Conservation (phyloP, 1,284 basidiomycete genomes). For the Xerocomus minutiporus region DNA sequence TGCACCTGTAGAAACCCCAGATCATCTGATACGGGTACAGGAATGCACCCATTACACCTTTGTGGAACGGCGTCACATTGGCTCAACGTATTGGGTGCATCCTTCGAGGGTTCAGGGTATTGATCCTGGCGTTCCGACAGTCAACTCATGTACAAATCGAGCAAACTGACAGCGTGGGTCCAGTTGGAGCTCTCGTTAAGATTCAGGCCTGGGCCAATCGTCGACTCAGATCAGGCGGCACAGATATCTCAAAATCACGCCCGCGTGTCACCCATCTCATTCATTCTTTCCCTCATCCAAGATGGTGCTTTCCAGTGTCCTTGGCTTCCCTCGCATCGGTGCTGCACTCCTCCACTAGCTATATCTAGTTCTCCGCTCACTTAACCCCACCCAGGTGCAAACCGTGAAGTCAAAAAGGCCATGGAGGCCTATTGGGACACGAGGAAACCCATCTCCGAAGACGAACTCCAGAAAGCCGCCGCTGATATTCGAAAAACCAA, state of each 20-base stretch:
- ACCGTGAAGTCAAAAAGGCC: conserved; percentile 98
- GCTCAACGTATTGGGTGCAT: too few relatives aligned
- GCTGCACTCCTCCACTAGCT: conserved; percentile 18
- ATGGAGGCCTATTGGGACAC: conserved; percentile 99
- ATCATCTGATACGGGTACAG: too few relatives aligned
- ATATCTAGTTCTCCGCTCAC: background rate
- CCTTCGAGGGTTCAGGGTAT: too few relatives aligned
- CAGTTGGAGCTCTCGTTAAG: too few relatives aligned
- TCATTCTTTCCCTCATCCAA: conserved; percentile 34
- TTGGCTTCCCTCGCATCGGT: conserved; percentile 98
- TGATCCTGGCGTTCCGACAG: too few relatives aligned
- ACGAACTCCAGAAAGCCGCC: conserved; percentile 85
- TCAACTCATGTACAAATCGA: too few relatives aligned
- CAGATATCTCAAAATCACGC: conserved; percentile 29
- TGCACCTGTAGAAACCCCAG: too few relatives aligned
- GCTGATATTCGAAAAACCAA: conserved; percentile 87
- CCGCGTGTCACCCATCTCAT: conserved; percentile 20
- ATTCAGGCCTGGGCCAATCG: background rate
- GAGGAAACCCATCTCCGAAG: conserved; percentile 78
- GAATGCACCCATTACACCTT: too few relatives aligned
- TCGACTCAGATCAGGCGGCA: conserved; percentile 34
- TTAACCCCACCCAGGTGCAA: conserved; percentile 51
- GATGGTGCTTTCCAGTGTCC: conserved; percentile 81
- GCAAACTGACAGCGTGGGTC: too few relatives aligned
- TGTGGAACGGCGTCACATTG: too few relatives aligned